These are phyloP conservation scores for Trichosanthes cucumerina DNA, from an alignment of 306 rosid species.

Conservation along the genomic window DNA sequence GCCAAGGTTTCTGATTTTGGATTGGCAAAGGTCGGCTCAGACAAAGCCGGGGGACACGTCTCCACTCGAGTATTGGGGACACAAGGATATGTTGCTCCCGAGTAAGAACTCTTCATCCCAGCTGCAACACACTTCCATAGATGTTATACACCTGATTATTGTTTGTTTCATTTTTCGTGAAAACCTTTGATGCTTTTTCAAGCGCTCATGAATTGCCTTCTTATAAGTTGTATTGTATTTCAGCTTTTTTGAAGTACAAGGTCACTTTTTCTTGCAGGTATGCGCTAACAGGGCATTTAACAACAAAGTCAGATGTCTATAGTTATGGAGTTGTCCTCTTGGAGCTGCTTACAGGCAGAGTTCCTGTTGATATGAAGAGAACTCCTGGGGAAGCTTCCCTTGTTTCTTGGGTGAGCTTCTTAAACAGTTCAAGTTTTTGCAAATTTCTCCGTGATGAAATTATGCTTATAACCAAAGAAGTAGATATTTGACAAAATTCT, in stretches of 20 bases:
- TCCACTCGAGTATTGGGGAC: constrained; percentile 93
- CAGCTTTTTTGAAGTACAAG: not conserved
- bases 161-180: not conserved
- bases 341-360: constrained; percentile 87
- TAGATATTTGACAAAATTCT: not conserved
- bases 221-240: not conserved
- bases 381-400: constrained; percentile 84
- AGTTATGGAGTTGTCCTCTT: constrained; percentile 88
- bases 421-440: not conserved
- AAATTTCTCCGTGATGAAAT: not conserved
- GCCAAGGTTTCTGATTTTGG: constrained; percentile 97
- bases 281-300: constrained; percentile 92
- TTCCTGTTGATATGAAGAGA: constrained; percentile 92
- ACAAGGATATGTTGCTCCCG: constrained; percentile 90
- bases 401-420: constrained; percentile 74
- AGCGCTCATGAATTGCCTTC: not conserved
- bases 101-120: constrained; percentile 36
- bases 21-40: constrained; percentile 85
- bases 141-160: not conserved
- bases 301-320: constrained; percentile 90
- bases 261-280: constrained; percentile 44
- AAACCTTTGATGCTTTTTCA: not conserved
- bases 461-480: not conserved
- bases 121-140: not conserved
- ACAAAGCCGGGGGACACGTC: constrained; percentile 89